These are phyloP conservation scores for Kalmanozyma brasiliensis DNA, from an alignment of 1,284 basidiomycete species.

Conservation along the genomic window DNA sequence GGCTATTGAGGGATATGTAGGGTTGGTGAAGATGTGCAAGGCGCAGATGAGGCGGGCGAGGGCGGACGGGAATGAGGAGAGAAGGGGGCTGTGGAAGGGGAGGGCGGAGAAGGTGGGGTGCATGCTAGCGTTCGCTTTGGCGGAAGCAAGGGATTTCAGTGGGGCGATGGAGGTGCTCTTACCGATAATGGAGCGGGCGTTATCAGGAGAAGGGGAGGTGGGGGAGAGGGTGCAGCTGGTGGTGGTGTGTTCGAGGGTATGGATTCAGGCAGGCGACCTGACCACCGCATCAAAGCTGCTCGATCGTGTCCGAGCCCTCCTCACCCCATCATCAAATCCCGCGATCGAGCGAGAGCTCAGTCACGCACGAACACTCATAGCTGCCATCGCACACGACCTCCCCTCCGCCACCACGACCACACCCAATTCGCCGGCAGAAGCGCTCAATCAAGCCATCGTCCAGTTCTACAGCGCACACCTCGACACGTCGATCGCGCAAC, in stretches of 20 bases:
- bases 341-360: not conserved
- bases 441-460: slow-evolving; percentile 16
- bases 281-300: not conserved
- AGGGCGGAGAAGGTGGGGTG: slow-evolving; percentile 22
- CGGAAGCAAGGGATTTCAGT: slow-evolving; percentile 25
- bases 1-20: slow-evolving; percentile 17
- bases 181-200: slow-evolving; percentile 14
- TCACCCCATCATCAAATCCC: not conserved
- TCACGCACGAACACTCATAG: slow-evolving; percentile 1
- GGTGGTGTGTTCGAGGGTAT: slow-evolving; percentile 11
- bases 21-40: slow-evolving; percentile 17
- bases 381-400: slow-evolving; percentile 5
- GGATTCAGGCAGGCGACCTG: slow-evolving; percentile 30
- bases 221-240: slow-evolving; percentile 9
- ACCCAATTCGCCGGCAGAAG: not conserved
- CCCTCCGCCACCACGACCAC: not conserved
- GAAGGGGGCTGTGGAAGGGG: slow-evolving; percentile 18
- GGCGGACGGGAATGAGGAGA: slow-evolving; percentile 9
- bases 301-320: not conserved
- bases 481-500: slow-evolving; percentile 18
- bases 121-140: slow-evolving; percentile 27
- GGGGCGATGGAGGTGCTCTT: slow-evolving; percentile 23
- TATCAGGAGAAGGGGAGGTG: not conserved
- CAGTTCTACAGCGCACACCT: slow-evolving; percentile 33
- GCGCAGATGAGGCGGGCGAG: slow-evolving; percentile 3